phyloP scores from a whole-genome alignment of 169 alveolate species.

The Plasmodium gaboni region DNA sequence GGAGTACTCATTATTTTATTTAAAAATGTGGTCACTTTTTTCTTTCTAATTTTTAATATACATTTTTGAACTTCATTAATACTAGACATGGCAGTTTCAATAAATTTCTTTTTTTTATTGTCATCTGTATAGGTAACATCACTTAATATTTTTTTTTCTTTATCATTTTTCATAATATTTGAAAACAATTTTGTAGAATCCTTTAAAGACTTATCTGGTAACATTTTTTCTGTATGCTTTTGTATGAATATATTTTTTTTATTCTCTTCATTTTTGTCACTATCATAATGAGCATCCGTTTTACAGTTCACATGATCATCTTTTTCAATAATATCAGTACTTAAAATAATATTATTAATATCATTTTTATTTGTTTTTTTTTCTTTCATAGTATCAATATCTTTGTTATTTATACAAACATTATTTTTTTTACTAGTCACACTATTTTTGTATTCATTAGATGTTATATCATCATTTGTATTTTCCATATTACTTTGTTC shows the following conservation, averaged over 20 bases:
- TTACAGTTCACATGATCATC: not conserved
- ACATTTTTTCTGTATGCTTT: not conserved
- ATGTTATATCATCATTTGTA: not conserved
- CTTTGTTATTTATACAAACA: not conserved
- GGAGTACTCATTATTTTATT: slow-evolving; percentile 38
- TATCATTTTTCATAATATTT: slow-evolving; percentile 3
- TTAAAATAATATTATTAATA: not conserved
- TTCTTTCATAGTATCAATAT: not conserved
- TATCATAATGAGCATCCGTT: not conserved
- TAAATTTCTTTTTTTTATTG: slow-evolving; percentile 29
- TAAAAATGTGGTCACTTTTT: slow-evolving; percentile 34
- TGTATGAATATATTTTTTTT: not conserved
- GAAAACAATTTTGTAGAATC: not conserved
- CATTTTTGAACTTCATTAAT: slow-evolving; percentile 70
- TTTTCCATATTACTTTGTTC: not conserved
- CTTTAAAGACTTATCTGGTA: not conserved
- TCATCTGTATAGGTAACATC: slow-evolving; percentile 10
- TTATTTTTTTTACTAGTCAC: not conserved
- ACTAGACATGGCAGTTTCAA: slow-evolving; percentile 66
- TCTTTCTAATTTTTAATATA: slow-evolving; percentile 51
- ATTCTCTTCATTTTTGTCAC: not conserved
- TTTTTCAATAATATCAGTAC: not conserved
- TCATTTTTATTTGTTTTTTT: not conserved
- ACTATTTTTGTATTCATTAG: not conserved
- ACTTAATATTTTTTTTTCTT: slow-evolving; percentile 7